These are phyloP conservation scores for Apiospora koreana DNA, from an alignment of 2,329 filamentous ascomycete species.

Conservation along the genomic window DNA sequence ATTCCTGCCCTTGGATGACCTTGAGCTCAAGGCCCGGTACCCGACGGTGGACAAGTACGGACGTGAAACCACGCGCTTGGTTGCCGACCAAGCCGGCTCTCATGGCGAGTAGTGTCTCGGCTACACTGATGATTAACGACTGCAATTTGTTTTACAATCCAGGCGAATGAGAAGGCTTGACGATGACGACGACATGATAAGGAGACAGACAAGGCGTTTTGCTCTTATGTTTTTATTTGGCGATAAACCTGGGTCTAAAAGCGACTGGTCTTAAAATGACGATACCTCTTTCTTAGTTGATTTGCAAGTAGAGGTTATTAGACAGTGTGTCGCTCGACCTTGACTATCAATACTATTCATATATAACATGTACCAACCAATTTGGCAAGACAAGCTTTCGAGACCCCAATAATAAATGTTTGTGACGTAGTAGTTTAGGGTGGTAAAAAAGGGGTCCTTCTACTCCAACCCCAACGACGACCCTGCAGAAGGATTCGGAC, in stretches of 20 bases:
- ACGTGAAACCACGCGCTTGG: slow-evolving; percentile 44
- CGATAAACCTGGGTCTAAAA: not conserved
- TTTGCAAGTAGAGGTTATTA: not conserved
- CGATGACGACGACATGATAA: not conserved
- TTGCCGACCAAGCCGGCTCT: slow-evolving; percentile 45
- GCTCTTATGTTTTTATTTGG: not conserved
- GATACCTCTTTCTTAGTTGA: not conserved
- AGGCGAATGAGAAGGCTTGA: not conserved
- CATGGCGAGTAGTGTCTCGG: slow-evolving; percentile 37
- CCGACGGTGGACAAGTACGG: slow-evolving; percentile 63
- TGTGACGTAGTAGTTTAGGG: not conserved
- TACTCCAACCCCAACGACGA: not conserved
- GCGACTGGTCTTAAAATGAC: not conserved
- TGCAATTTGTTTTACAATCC: not conserved
- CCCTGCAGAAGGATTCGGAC: not conserved
- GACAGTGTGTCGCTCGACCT: not conserved
- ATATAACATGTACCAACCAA: not conserved
- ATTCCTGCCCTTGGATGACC: slow-evolving; percentile 76
- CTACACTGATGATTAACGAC: not conserved
- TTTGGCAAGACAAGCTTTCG: not conserved
- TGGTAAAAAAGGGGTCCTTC: not conserved
- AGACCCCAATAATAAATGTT: not conserved
- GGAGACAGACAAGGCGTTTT: not conserved
- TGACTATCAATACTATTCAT: not conserved
- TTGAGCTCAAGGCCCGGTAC: slow-evolving; percentile 75